Evolutionary conservation across 495 filamentous ascomycete genomes (phyloP), one percentile per base, ranked within the genome.

Genomic region (Aspergillus leporis): DNA sequence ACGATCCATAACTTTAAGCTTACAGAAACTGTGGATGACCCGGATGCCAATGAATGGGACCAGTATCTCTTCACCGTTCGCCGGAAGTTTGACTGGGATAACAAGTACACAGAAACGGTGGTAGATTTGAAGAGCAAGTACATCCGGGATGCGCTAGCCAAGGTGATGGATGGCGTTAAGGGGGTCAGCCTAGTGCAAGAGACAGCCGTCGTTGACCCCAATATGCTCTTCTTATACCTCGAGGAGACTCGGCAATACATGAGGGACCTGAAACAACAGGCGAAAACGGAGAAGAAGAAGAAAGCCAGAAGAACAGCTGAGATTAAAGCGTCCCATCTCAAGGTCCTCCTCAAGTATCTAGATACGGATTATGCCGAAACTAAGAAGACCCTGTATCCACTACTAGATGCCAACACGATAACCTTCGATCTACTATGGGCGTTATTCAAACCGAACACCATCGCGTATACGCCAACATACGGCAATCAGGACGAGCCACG

Each of bases 391-490:
- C 81, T 97, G 3, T 90, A 92, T 62, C 91, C 92, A 0, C 80
- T 96, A 65, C 79, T 96, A 16, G 87, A 92, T 58, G 87, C 88
- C 51, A 89, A 90, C 30, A 88, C 88, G 53, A 96, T 97, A 68
- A 95, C 92, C 5, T 97, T 92, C 59, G 92, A 96, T 57, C 82
- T 96, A 10, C 70, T 95, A 5, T 96, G 93, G 93, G 91, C 93
- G 3, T 74, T 97, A 7, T 93, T 91, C 79, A 95, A 96, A 65
- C 92, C 93, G 6, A 93, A 95, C 65, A 90, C 91, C 14, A 83
- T 96, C 38, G 88, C 88, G 1, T 93, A 89, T 64, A 89, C 90
- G 0, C 84, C 85, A 3, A 94, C 91, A 1, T 94, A 96, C 62
- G 90, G 89, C 3, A 87, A 82, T 46, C 71, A 79, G 18, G 91